A percentile compares a stretch with the other conserved stretches of the same genome.
Evolutionary conservation across 805 yeast genomes (phyloP).

Genomic region (Suhomyces sp.): DNA sequence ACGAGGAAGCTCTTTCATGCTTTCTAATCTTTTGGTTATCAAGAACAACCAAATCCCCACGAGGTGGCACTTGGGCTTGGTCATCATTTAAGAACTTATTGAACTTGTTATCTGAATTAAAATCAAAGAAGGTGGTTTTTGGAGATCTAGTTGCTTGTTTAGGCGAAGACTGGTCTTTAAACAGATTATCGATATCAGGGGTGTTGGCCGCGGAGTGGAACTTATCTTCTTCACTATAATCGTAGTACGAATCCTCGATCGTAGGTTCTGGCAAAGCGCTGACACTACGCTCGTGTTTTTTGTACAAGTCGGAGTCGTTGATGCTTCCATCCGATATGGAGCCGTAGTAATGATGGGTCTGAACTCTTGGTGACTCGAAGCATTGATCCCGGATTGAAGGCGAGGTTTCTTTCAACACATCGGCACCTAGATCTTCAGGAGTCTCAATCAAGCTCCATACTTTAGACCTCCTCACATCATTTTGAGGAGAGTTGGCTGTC

Average conservation of each 20-base stretch:
- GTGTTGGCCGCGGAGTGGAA: not conserved
- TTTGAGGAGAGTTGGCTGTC: slow-evolving; percentile 1
- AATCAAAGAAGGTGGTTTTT: slow-evolving; percentile 4
- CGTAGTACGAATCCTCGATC: slow-evolving; percentile 6
- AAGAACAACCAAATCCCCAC: slow-evolving; percentile 19
- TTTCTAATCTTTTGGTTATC: slow-evolving; percentile 12
- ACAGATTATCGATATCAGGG: not conserved
- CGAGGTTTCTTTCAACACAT: not conserved
- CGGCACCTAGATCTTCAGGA: not conserved
- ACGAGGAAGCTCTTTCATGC: slow-evolving; percentile 16
- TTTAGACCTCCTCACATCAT: not conserved
- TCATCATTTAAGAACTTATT: slow-evolving; percentile 17
- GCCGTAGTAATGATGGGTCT: not conserved
- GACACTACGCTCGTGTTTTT: slow-evolving; percentile 1
- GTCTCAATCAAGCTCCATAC: not conserved
- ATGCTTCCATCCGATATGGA: not conserved
- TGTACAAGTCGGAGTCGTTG: not conserved
- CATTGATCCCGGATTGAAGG: not conserved
- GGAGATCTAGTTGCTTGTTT: slow-evolving; percentile 2
- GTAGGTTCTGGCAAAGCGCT: slow-evolving; percentile 12
- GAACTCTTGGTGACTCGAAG: not conserved
- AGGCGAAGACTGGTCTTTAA: not conserved
- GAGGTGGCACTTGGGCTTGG: slow-evolving; percentile 22
- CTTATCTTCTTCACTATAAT: not conserved
- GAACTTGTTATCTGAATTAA: slow-evolving; percentile 10